Base-by-base conservation (phyloP, 371 early-diverging fungal genomes). In the Cladochytrium tenue region DNA sequence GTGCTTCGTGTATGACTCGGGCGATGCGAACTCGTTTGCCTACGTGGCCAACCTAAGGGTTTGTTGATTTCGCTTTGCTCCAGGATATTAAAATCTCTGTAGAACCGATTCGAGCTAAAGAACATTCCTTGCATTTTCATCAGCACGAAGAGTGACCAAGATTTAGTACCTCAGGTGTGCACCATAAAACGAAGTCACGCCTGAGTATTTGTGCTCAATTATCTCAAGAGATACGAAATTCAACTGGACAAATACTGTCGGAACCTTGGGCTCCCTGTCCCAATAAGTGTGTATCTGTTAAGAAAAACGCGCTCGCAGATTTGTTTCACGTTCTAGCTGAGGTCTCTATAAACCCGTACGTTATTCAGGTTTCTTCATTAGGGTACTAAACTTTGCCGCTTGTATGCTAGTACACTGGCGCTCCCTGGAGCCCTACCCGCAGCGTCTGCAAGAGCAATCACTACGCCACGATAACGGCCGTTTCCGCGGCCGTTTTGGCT, bases 211-310 rank as follows among this genome's bases (percentile, higher is more conserved):
- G 5, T 53, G 15, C 53, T 53, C 55, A 17, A 26, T 0, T n/a
- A 43, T 20, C 43, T 70, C 33, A 83, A 92, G 75, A 77, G 91
- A 20, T 84, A 87, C 62, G 90, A 88, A 26, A 81, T 89, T 27
- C 95, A 93, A 52, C 98, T 96, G 0, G 97, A 96, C 67, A 91
- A 88, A 2, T 97, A 93, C 74, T 96, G 96, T 70, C 88, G 94
- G 25, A 83, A 87, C 32, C 76, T 95, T 3, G 90, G 91, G 2
- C 81, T 97, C 2, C 86, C 89, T 7, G 89, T 90, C 15, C 98
- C 98, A 5, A 77, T 96, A 20, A 90, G 20, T 20, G 89, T 64
- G 89, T 95, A 15, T 94, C 94, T 3, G 92, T 94, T 3, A 92
- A 92, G 69, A 85, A 90, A 26, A 80, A 85, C 32, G 88, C 92